Evolutionary conservation across 2,329 filamentous ascomycete species (phyloP).

Genomic region (Emmonsiellopsis sp.): DNA sequence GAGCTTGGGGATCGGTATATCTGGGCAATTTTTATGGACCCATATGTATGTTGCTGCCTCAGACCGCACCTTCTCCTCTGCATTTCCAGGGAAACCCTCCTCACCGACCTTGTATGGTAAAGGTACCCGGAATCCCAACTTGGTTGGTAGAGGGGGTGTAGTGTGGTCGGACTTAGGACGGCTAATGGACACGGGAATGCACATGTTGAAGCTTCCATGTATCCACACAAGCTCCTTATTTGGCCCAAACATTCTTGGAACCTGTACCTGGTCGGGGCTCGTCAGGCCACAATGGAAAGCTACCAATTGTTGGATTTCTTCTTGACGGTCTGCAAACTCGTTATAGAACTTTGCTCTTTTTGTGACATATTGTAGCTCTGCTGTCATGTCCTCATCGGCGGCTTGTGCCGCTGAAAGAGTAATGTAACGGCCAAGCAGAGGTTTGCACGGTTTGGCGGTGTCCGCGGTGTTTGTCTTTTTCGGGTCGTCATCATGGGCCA

Average conservation of each 20-base stretch:
- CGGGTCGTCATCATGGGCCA: too few species aligned
- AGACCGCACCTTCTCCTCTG: constrained; percentile 16
- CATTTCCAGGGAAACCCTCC: constrained; percentile 12
- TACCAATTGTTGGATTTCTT: constrained; percentile 7
- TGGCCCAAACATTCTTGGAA: constrained; percentile 5
- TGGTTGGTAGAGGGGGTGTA: constrained; percentile 1
- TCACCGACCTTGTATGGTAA: constrained; percentile 14
- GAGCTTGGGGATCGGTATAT: constrained; percentile 12
- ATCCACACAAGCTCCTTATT: constrained; percentile 5
- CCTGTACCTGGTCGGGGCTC: constrained; percentile 5
- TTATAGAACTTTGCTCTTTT: constrained; percentile 5
- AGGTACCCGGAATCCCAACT: constrained; percentile 8
- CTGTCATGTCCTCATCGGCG: constrained; percentile 9
- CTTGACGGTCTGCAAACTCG: neutral
- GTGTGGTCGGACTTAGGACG: neutral
- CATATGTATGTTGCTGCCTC: constrained; percentile 17
- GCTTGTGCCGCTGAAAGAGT: constrained; percentile 7
- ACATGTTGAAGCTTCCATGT: constrained; percentile 12
- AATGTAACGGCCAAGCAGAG: constrained; percentile 4
- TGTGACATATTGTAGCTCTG: constrained; percentile 4
- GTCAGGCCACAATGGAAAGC: constrained; percentile 9
- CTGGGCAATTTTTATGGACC: constrained; percentile 14
- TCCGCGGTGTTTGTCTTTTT: too few species aligned
- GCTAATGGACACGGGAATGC: constrained; percentile 9
- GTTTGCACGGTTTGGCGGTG: constrained; percentile 2